phyloP scores from a whole-genome alignment of 257 asterid genomes.

The Solanum ahanhuiri region DNA sequence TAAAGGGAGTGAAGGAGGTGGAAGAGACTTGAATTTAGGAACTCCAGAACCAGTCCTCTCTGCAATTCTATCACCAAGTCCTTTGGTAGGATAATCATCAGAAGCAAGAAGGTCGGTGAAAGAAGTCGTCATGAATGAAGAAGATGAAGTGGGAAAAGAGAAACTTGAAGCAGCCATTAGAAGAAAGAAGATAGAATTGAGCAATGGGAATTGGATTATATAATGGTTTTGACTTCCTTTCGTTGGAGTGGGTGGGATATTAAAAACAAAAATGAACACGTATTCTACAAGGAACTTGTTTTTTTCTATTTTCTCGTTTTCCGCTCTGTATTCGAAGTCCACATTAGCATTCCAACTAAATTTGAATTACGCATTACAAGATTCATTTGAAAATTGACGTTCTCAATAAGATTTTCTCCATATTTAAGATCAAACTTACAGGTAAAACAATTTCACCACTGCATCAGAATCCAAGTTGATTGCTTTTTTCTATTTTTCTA shows the following conservation, averaged over 20 bases:
- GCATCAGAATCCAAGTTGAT: too few species aligned
- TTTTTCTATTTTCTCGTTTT: background rate
- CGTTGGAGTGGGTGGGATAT: background rate
- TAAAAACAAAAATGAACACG: conserved; percentile 10
- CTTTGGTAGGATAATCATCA: conserved; percentile 29
- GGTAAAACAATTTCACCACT: too few species aligned
- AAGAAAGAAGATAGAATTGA: background rate
- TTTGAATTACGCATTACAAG: accelerated
- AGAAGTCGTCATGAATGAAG: conserved; percentile 32
- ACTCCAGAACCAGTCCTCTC: conserved; percentile 60
- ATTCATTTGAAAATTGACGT: accelerated
- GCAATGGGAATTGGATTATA: background rate
- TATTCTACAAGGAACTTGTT: background rate
- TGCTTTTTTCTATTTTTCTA: background rate
- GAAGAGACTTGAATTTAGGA: conserved; percentile 69
- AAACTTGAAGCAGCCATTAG: conserved; percentile 27
- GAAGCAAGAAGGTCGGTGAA: conserved; percentile 51
- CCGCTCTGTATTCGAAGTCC: background rate
- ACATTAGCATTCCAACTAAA: accelerated
- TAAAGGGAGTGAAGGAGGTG: conserved; percentile 78
- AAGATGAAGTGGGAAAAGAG: conserved; percentile 6
- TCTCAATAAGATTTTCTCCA: too few species aligned
- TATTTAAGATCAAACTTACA: accelerated
- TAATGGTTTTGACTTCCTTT: background rate
- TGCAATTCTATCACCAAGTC: conserved; percentile 50